Base-by-base conservation (phyloP, 495 filamentous ascomycete genomes). In the Penicillium taxi region DNA sequence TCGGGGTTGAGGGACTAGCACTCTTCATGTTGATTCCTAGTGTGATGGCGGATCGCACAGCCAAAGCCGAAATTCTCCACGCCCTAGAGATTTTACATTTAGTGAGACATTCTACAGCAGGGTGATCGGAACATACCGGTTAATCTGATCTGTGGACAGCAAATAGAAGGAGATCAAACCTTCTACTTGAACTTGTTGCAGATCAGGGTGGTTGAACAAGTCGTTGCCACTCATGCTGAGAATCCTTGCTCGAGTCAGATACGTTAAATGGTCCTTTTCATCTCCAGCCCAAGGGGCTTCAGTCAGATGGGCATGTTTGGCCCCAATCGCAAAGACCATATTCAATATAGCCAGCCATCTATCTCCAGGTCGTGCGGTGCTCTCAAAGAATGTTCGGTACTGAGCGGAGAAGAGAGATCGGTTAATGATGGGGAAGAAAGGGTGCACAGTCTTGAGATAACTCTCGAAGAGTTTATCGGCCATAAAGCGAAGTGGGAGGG, bases 1-100 rank as follows among this genome's bases (percentile, higher is more conserved):
- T 66, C 6, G 63, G 44, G 1, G 75, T 65, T 2, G 58, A 50
- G 12, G 64, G 59, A 30, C 67, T 73, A 16, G 72, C 70, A 43
- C 70, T 82, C 25, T 77, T 76, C 47, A 82, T 61, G 45, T 83
- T 78, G 14, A 84, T 63, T 6, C 78, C 79, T 8, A 83, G 66
- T 2, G 72, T 70, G 28, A 76, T 66, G 6, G 73, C 75, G 39
- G 74, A 71, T 14, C 80, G 72, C 28, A 83, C 56, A 15, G 77
- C 75, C 34, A 82, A 51, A 23, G 78, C 77, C 29, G 64, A 70
- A 13, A 76, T 68, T 40, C 69, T 67, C 77, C 76, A 84, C n/a
- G 80, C 71, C 38, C 79, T 83, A n/a, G 43, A 15, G 5, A 34
- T 20, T 20, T 18, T 19, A 29, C 3, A 2, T 11, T 29, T n/a